Percentiles rank a stretch among this genome's conserved stretches.
These are phyloP conservation scores for Halophytophthora polymorphica DNA, from an alignment of 352 stramenopile species.

Conservation along the genomic window DNA sequence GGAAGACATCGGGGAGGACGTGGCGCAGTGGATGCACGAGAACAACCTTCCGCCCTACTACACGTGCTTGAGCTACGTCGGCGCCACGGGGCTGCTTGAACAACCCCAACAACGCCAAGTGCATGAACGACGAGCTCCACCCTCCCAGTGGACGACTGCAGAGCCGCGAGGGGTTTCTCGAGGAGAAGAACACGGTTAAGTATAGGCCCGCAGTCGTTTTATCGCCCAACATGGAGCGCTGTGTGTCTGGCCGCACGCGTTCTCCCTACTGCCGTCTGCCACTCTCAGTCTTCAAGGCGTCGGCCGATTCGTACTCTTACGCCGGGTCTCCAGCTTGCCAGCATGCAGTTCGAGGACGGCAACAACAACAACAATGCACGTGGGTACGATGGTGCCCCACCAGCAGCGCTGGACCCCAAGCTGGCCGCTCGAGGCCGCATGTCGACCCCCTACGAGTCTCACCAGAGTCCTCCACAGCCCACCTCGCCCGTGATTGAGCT, in stretches of 20 bases:
- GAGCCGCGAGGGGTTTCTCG: not conserved
- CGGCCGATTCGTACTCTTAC: too few relatives aligned
- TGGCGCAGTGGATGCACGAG: slow-evolving; percentile 45
- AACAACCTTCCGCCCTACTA: slow-evolving; percentile 63
- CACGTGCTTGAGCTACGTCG: slow-evolving; percentile 76
- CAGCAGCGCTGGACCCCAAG: slow-evolving; percentile 7
- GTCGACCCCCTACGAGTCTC: not conserved
- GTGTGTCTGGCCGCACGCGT: too few relatives aligned
- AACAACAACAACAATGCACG: slow-evolving; percentile 23
- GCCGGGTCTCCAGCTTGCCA: not conserved
- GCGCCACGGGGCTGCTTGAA: slow-evolving; percentile 32
- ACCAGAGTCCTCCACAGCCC: slow-evolving; percentile 1
- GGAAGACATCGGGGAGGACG: slow-evolving; percentile 48
- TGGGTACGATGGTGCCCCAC: slow-evolving; percentile 12
- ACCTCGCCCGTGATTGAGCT: slow-evolving; percentile 63
- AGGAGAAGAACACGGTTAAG: not conserved
- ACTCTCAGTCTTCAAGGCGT: not conserved
- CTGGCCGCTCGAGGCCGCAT: slow-evolving; percentile 8
- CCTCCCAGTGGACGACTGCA: slow-evolving; percentile 2
- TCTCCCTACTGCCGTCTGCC: not conserved
- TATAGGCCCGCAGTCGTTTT: not conserved
- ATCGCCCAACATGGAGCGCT: not conserved
- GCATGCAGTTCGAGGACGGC: slow-evolving; percentile 29
- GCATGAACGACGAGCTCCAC: not conserved
- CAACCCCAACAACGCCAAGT: not conserved